A percentile compares a stretch with the other conserved stretches of the same genome.
These are phyloP conservation scores for Thalassiosira allenii DNA, from an alignment of 352 stramenopile genomes.

Conservation along the genomic window DNA sequence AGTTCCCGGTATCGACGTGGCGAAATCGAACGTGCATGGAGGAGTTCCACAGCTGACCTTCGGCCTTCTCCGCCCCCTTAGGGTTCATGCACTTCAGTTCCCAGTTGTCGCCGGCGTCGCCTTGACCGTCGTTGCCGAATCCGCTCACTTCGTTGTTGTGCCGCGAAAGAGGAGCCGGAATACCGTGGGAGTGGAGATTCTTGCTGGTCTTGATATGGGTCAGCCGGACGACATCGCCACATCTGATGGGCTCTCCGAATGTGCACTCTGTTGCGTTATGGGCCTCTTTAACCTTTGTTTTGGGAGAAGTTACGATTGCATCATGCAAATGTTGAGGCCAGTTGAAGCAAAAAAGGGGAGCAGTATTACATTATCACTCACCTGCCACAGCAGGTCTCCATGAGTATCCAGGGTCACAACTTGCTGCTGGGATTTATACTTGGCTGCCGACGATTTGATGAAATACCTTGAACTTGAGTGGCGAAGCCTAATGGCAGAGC, in stretches of 20 bases:
- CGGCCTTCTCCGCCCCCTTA: neutral
- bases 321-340: too few relatives aligned
- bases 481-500: slow-evolving; percentile 82
- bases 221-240: slow-evolving; percentile 76
- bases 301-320: too few relatives aligned
- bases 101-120: slow-evolving; percentile 85
- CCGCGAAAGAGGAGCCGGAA: slow-evolving; percentile 69
- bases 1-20: slow-evolving; percentile 71
- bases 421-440: slow-evolving; percentile 87
- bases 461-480: slow-evolving; percentile 60
- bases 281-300: slow-evolving; percentile 54
- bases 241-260: slow-evolving; percentile 71
- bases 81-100: slow-evolving; percentile 51
- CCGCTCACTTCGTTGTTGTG: slow-evolving; percentile 82
- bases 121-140: slow-evolving; percentile 82
- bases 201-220: slow-evolving; percentile 79
- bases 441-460: too few relatives aligned
- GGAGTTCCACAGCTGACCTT: slow-evolving; percentile 67
- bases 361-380: neutral
- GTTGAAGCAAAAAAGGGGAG: neutral
- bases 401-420: slow-evolving; percentile 75
- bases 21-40: slow-evolving; percentile 61
- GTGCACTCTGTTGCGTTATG: slow-evolving; percentile 46
- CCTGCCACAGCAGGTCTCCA: slow-evolving; percentile 26
- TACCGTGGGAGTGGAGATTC: slow-evolving; percentile 86